Evolutionary conservation across 2,329 filamentous ascomycete genomes (phyloP).

Genomic region (Purpureocillium lavendulum): DNA sequence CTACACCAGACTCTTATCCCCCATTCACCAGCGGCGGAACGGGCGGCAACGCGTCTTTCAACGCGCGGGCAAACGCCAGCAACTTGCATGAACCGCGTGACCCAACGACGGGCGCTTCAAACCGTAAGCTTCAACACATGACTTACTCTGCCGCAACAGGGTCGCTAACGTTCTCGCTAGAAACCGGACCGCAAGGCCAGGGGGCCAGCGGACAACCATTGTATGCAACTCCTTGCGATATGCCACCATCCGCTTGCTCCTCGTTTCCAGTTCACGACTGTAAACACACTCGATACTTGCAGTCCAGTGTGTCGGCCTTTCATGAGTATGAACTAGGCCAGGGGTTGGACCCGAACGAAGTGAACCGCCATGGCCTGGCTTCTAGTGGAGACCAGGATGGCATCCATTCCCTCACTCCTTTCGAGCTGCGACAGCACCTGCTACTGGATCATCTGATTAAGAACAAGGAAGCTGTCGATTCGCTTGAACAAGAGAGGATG

Average conservation of each 20-base stretch:
- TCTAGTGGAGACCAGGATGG: slow-evolving; percentile 22
- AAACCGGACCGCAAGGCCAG: background rate
- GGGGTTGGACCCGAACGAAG: slow-evolving; percentile 4
- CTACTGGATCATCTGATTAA: slow-evolving; percentile 28
- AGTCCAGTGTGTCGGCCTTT: background rate
- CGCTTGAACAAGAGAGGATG: slow-evolving; percentile 8
- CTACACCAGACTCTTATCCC: background rate
- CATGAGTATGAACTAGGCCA: background rate
- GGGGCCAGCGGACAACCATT: slow-evolving; percentile 29
- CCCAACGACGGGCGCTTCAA: background rate
- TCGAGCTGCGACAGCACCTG: slow-evolving; percentile 31
- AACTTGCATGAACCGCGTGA: background rate
- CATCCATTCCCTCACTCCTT: slow-evolving; percentile 19
- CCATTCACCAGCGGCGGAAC: background rate
- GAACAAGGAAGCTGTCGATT: slow-evolving; percentile 13
- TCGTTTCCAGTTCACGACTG: slow-evolving; percentile 6
- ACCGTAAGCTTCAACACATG: background rate
- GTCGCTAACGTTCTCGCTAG: background rate
- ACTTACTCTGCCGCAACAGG: too few relatives aligned
- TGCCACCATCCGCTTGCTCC: slow-evolving; percentile 7
- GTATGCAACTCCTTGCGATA: slow-evolving; percentile 30
- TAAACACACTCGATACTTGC: background rate
- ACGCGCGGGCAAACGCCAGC: background rate
- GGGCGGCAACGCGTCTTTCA: background rate
- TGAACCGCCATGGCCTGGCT: slow-evolving; percentile 8